These are phyloP conservation scores for Aegilops longissima DNA, from an alignment of 176 grass and related monocot genomes.

Conservation along the genomic window DNA sequence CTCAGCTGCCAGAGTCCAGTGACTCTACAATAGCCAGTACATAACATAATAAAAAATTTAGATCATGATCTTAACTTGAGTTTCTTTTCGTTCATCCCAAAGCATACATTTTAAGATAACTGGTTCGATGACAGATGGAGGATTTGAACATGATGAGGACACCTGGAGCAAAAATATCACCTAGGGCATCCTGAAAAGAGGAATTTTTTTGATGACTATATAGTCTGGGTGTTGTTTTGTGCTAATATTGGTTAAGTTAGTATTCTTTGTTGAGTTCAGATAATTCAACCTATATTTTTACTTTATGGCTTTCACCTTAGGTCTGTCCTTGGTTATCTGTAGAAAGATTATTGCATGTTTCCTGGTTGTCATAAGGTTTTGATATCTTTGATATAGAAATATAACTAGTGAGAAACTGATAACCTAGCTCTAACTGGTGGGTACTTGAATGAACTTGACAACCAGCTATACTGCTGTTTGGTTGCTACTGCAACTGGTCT, in stretches of 20 bases:
- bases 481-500: neutral
- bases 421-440: neutral
- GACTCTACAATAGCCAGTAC: no score
- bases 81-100: neutral
- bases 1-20: no score
- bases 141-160: neutral
- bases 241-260: no score
- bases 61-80: neutral
- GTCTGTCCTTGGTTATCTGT: neutral
- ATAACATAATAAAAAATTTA: neutral
- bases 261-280: no score
- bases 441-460: conserved; percentile 1
- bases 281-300: neutral
- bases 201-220: no score
- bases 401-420: neutral
- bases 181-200: no score
- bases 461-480: neutral
- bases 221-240: no score
- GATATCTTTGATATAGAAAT: neutral
- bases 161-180: no score
- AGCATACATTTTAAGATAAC: neutral
- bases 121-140: neutral
- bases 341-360: neutral
- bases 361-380: neutral
- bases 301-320: neutral